These are phyloP conservation scores for Rutstroemia sp. DNA, from an alignment of 2,329 filamentous ascomycete genomes.

Conservation along the genomic window DNA sequence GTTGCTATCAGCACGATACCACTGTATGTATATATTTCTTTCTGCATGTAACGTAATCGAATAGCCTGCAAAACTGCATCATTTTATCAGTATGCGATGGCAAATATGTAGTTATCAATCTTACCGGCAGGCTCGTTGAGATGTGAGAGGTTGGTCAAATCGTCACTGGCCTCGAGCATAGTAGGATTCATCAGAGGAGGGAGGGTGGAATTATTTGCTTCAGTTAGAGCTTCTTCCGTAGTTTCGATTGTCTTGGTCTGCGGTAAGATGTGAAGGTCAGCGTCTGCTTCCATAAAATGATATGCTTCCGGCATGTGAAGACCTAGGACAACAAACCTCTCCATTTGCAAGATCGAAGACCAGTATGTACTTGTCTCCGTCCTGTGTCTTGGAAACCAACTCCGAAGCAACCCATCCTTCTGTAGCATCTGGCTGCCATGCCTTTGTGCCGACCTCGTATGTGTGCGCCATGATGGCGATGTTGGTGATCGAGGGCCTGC, in stretches of 20 bases:
- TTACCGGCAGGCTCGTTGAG: slow-evolving; percentile 96
- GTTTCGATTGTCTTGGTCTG: slow-evolving; percentile 77
- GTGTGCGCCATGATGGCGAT: slow-evolving; percentile 68
- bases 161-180: slow-evolving; percentile 97
- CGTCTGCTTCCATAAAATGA: slow-evolving; percentile 15
- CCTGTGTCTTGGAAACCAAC: slow-evolving; percentile 74
- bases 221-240: slow-evolving; percentile 66
- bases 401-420: slow-evolving; percentile 98
- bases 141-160: slow-evolving; percentile 94
- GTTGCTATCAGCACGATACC: slow-evolving; percentile 98
- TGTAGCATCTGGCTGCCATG: slow-evolving; percentile 93
- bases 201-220: slow-evolving; percentile 67
- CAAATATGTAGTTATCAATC: slow-evolving; percentile 2
- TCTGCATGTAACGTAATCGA: slow-evolving; percentile 91
- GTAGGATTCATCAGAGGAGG: slow-evolving; percentile 96
- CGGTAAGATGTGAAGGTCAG: slow-evolving; percentile 14
- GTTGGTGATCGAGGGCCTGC: slow-evolving; percentile 12
- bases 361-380: slow-evolving; percentile 81
- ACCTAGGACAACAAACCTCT: slow-evolving; percentile 54
- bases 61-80: slow-evolving; percentile 86
- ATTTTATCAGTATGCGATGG: slow-evolving; percentile 13
- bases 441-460: slow-evolving; percentile 94
- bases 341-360: slow-evolving; percentile 88
- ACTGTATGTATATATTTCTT: slow-evolving; percentile 99
- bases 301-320: slow-evolving; percentile 1